Percentiles rank a stretch among this genome's conserved stretches.
phyloP scores from a whole-genome alignment of 371 early-diverging fungal genomes.

The Mucor plumbeus region DNA sequence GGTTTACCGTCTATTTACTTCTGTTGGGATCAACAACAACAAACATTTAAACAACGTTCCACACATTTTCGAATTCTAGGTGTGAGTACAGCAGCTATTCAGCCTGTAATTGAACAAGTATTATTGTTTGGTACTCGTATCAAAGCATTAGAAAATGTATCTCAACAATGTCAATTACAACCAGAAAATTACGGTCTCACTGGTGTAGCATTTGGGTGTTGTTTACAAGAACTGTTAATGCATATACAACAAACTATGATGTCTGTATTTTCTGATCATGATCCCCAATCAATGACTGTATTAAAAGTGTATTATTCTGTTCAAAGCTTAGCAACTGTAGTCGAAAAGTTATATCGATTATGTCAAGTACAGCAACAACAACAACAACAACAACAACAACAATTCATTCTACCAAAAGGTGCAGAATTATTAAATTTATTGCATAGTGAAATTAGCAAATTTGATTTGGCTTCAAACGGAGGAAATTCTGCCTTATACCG shows the following conservation, averaged over 20 bases:
- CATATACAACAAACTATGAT: conserved; percentile 47
- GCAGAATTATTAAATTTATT: conserved; percentile 45
- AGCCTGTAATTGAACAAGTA: conserved; percentile 32
- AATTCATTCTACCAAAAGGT: conserved; percentile 44
- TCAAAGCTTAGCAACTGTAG: conserved; percentile 25
- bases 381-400: neutral
- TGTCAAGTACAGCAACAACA: conserved; percentile 8
- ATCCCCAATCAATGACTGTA: conserved; percentile 19
- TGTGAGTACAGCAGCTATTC: conserved; percentile 37
- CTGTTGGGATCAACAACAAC: conserved; percentile 24
- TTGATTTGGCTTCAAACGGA: conserved; percentile 29
- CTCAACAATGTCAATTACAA: conserved; percentile 39
- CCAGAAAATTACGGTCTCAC: conserved; percentile 47
- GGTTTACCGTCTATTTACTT: conserved; percentile 42
- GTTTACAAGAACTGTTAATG: conserved; percentile 43
- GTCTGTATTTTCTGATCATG: conserved; percentile 8
- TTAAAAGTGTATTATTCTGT: conserved; percentile 43
- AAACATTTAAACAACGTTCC: conserved; percentile 3
- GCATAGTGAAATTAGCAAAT: conserved; percentile 33
- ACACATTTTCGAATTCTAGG: conserved; percentile 46
- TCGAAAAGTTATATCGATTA: conserved; percentile 6
- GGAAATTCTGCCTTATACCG: conserved; percentile 43
- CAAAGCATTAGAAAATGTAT: conserved; percentile 34
- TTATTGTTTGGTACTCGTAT: conserved; percentile 45
- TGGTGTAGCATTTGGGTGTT: conserved; percentile 55